Percentiles rank a stretch among this genome's conserved stretches.
These are phyloP conservation scores for Sphagnum magellanicum DNA, from an alignment of 228 moss, liverwort and hornwort genomes.

Conservation along the genomic window DNA sequence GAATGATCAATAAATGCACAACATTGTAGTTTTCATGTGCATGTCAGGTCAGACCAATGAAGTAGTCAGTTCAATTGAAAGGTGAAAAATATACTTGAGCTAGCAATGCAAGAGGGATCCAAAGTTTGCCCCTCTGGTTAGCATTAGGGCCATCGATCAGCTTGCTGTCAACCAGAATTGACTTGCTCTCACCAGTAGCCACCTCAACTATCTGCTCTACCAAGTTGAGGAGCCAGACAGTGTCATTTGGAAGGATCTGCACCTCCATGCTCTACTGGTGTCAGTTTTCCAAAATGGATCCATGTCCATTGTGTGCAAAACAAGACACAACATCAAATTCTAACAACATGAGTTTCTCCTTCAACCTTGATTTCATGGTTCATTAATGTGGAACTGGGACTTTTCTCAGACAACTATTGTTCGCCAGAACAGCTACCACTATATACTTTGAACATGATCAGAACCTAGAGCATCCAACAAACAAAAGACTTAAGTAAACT, in stretches of 20 bases:
- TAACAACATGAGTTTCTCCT: too few species aligned
- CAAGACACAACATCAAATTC: too few species aligned
- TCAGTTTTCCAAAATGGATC: background rate
- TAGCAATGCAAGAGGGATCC: slow-evolving; percentile 86
- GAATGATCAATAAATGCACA: too few species aligned
- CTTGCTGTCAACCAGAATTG: slow-evolving; percentile 82
- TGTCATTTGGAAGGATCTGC: slow-evolving; percentile 83
- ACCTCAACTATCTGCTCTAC: slow-evolving; percentile 91
- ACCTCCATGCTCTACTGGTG: background rate
- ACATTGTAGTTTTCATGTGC: too few species aligned
- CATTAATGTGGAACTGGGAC: background rate
- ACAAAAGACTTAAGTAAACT: too few species aligned
- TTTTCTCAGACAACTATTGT: background rate
- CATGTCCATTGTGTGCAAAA: too few species aligned
- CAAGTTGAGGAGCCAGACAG: slow-evolving; percentile 77
- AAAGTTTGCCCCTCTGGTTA: slow-evolving; percentile 86
- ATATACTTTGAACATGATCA: too few species aligned
- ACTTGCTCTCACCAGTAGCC: slow-evolving; percentile 55
- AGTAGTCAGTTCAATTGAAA: too few species aligned
- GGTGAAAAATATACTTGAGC: slow-evolving; percentile 52
- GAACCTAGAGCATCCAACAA: too few species aligned
- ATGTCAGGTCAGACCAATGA: too few species aligned
- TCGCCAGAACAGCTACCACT: background rate
- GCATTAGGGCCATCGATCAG: slow-evolving; percentile 95
- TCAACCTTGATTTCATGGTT: too few species aligned